Conservation (phyloP, 306 rosid species). For the Mimosa pudica region DNA sequence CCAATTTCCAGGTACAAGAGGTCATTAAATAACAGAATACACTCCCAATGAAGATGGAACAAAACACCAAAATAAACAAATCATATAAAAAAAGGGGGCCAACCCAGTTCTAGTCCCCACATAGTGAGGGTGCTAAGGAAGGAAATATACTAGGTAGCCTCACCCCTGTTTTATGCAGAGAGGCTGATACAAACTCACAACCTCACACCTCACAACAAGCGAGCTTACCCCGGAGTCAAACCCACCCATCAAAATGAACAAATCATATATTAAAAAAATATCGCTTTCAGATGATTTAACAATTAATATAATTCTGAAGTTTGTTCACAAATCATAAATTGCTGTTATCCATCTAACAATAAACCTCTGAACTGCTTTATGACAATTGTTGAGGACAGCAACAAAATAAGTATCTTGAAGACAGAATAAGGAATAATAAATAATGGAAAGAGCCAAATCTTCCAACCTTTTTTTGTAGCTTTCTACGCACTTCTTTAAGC, state of each 20-base stretch:
- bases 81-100: too few relatives aligned
- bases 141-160: too few relatives aligned
- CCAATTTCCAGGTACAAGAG: background rate
- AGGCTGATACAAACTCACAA: too few relatives aligned
- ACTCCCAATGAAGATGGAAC: background rate
- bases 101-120: too few relatives aligned
- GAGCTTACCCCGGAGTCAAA: too few relatives aligned
- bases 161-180: too few relatives aligned
- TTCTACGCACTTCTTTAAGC: slow-evolving; percentile 49
- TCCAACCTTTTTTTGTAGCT: slow-evolving; percentile 70
- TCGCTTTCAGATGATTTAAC: slow-evolving; percentile 1
- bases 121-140: too few relatives aligned
- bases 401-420: slow-evolving; percentile 21
- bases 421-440: slow-evolving; percentile 11
- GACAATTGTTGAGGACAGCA: background rate
- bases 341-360: background rate
- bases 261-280: background rate
- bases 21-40: background rate
- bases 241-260: background rate
- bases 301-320: background rate
- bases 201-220: too few relatives aligned
- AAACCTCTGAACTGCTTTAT: background rate
- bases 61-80: background rate
- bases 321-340: background rate
- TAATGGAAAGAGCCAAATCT: slow-evolving; percentile 19